Conservation (phyloP, 176 grass and related monocot species). For the Zoysia pacifica region DNA sequence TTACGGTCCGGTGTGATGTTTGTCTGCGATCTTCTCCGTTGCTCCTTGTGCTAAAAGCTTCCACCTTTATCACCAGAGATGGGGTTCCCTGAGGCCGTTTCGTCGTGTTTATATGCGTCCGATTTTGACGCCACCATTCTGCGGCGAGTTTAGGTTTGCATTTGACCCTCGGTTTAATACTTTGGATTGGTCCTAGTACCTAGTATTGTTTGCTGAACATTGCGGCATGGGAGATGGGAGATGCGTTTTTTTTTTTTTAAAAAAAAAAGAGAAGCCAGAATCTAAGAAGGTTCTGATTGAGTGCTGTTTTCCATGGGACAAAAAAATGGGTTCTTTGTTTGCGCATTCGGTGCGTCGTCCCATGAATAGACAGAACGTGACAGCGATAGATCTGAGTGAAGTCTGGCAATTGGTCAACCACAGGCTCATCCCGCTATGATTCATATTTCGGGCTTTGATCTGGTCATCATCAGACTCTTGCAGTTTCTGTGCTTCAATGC, state of each 20-base stretch:
- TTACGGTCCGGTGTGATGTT: neutral
- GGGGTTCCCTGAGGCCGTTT: neutral
- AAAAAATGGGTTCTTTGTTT: neutral
- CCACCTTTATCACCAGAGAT: neutral
- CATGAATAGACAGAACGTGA: slow-evolving; percentile 26
- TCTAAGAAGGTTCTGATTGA: neutral
- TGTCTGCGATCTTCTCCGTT: neutral
- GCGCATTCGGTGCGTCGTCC: slow-evolving; percentile 13
- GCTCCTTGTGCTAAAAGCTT: neutral
- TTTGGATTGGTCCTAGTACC: slow-evolving; percentile 1
- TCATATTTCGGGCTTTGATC: slow-evolving; percentile 23
- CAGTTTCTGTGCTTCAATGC: slow-evolving; percentile 1
- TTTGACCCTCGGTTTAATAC: neutral
- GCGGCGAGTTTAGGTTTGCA: slow-evolving; percentile 1
- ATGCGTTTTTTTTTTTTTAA: neutral
- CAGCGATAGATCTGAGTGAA: slow-evolving; percentile 34
- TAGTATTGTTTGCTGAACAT: neutral
- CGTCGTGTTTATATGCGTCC: neutral
- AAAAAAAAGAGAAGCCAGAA: neutral
- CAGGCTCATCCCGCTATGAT: neutral
- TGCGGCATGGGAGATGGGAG: neutral
- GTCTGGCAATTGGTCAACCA: slow-evolving; percentile 9
- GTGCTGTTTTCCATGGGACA: neutral
- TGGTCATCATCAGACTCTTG: neutral
- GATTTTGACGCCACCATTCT: neutral